phyloP scores from a whole-genome alignment of 169 alveolate genomes.

The Amoebophrya sp. region DNA sequence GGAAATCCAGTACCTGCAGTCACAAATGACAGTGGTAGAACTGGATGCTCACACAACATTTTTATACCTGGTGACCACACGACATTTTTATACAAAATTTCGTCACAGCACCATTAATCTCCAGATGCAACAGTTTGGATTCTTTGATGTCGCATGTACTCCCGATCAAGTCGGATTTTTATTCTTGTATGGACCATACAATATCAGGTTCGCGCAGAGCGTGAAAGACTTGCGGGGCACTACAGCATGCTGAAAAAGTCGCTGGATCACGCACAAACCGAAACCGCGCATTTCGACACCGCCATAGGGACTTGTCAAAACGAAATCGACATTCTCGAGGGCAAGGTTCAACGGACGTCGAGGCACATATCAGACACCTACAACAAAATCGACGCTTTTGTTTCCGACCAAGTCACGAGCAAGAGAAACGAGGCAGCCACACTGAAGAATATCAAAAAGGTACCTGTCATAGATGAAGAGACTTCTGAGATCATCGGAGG shows the following conservation, averaged over 20 bases:
- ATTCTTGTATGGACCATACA: too few species aligned
- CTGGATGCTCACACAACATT: too few species aligned
- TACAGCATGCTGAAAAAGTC: constrained; percentile 16
- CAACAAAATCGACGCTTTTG: neutral
- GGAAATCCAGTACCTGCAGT: constrained; percentile 4
- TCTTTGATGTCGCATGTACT: too few species aligned
- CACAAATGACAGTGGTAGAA: neutral
- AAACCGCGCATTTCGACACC: neutral
- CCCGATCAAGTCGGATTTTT: too few species aligned
- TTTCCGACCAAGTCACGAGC: constrained; percentile 20
- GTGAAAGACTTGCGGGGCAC: neutral
- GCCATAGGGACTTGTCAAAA: neutral
- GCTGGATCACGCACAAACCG: neutral
- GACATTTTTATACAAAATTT: too few species aligned
- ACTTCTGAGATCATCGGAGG: too few species aligned
- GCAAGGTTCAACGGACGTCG: neutral
- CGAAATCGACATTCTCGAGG: neutral
- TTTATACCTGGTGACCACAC: too few species aligned
- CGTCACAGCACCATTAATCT: too few species aligned
- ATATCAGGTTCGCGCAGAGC: neutral
- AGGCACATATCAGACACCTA: neutral
- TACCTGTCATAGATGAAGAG: too few species aligned
- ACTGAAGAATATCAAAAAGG: constrained; percentile 1
- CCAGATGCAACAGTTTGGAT: too few species aligned
- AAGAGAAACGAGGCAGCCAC: neutral